These are phyloP conservation scores for Gastroboletus turbinatus DNA, from an alignment of 1,284 basidiomycete genomes.

Conservation along the genomic window DNA sequence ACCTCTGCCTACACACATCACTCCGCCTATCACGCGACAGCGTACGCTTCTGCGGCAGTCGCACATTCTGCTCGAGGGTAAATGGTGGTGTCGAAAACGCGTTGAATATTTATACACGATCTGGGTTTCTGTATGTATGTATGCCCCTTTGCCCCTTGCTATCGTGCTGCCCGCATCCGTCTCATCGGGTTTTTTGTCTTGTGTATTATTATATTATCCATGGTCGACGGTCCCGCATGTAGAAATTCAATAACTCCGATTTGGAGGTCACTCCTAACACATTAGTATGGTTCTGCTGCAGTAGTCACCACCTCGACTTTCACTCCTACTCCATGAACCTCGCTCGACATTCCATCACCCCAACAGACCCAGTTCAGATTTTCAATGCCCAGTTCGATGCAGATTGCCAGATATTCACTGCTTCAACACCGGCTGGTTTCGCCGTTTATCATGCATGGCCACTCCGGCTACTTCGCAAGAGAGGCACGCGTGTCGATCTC, in stretches of 20 bases:
- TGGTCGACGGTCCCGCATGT: constrained; percentile 9
- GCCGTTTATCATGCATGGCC: constrained; percentile 84
- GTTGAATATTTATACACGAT: constrained; percentile 25
- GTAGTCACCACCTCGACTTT: background rate
- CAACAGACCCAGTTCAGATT: constrained; percentile 75
- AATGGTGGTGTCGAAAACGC: constrained; percentile 4
- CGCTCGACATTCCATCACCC: constrained; percentile 81
- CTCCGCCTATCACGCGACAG: constrained; percentile 28
- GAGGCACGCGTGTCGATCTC: constrained; percentile 52
- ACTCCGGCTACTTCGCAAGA: constrained; percentile 73
- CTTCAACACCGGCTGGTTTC: constrained; percentile 82
- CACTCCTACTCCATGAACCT: constrained; percentile 70
- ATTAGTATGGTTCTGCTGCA: constrained; percentile 19
- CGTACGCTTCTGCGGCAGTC: constrained; percentile 27
- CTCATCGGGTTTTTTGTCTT: constrained; percentile 13
- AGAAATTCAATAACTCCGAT: constrained; percentile 11
- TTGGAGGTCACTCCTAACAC: constrained; percentile 14
- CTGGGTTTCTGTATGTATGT: constrained; percentile 21
- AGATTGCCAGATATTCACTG: constrained; percentile 79
- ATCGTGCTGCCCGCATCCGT: constrained; percentile 13
- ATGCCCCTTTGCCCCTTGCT: constrained; percentile 20
- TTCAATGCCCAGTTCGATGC: constrained; percentile 77
- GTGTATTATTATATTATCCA: constrained; percentile 19
- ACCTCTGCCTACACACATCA: constrained; percentile 30
- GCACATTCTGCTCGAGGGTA: constrained; percentile 34